A percentile compares a stretch with the other conserved stretches of the same genome.
Conservation (phyloP, 805 yeast species). For the Helenozyma baotianmanensis region DNA sequence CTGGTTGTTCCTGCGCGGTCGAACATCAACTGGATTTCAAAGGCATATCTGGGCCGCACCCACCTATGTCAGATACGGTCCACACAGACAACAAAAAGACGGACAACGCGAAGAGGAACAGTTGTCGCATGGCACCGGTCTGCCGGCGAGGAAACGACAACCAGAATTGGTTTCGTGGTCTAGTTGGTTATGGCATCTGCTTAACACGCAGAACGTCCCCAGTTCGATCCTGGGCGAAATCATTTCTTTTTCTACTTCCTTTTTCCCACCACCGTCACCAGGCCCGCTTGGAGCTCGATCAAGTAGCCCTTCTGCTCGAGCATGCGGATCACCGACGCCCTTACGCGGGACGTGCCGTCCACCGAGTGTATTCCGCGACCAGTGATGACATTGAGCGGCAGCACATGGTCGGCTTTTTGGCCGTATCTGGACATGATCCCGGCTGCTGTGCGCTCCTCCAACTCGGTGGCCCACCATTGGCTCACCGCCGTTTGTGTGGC, state of each 20-base stretch:
- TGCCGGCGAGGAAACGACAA: too few species aligned
- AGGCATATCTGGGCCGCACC: constrained; percentile 4
- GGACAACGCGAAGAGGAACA: too few species aligned
- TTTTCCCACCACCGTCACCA: constrained; percentile 42
- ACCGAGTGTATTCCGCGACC: constrained; percentile 70
- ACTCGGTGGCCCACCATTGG: constrained; percentile 65
- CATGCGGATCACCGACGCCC: constrained; percentile 35
- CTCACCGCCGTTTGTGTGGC: constrained; percentile 32
- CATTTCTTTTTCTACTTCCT: constrained; percentile 6
- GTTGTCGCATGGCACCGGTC: too few species aligned
- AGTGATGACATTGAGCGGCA: constrained; percentile 48
- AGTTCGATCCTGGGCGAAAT: constrained; percentile 24
- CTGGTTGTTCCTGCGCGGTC: constrained; percentile 12
- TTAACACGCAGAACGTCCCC: constrained; percentile 25
- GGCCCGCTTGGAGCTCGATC: constrained; percentile 45
- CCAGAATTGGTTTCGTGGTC: constrained; percentile 18
- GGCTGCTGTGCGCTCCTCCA: constrained; percentile 32
- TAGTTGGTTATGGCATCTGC: constrained; percentile 23
- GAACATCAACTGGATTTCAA: constrained; percentile 8
- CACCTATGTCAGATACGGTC: constrained; percentile 16
- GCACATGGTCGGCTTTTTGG: constrained; percentile 35
- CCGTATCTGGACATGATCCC: constrained; percentile 35
- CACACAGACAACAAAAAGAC: too few species aligned
- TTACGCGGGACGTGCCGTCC: constrained; percentile 51
- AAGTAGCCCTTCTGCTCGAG: constrained; percentile 36